Conservation (phyloP, 2,329 filamentous ascomycete genomes). For the Blumeria graminis region DNA sequence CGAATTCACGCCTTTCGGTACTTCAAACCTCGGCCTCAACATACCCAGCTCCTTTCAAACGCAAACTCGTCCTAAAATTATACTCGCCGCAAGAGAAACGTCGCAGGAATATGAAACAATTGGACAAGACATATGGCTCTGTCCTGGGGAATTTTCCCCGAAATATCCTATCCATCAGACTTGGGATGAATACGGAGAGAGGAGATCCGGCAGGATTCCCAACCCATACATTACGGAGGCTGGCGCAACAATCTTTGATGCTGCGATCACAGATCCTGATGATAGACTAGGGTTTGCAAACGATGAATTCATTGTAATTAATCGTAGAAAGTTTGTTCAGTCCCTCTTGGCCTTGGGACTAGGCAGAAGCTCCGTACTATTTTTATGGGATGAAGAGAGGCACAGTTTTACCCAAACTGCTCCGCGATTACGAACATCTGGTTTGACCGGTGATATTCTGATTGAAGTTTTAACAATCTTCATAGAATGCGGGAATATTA, state of each 20-base stretch:
- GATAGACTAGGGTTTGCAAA: constrained; percentile 20
- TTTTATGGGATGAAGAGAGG: constrained; percentile 30
- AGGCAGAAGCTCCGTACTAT: constrained; percentile 49
- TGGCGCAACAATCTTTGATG: constrained; percentile 40
- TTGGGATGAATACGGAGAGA: constrained; percentile 41
- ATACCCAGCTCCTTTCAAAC: background rate
- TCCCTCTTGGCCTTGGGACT: constrained; percentile 42
- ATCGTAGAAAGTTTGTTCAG: constrained; percentile 24
- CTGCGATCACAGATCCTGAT: constrained; percentile 23
- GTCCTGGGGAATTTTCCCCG: constrained; percentile 15
- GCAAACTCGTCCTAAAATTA: background rate
- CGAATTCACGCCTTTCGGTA: constrained; percentile 12
- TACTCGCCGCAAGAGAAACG: background rate
- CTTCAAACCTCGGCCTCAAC: constrained; percentile 10
- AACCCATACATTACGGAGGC: constrained; percentile 44
- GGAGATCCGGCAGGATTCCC: constrained; percentile 17
- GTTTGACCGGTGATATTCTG: constrained; percentile 25
- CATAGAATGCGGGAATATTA: constrained; percentile 16
- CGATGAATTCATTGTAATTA: constrained; percentile 20
- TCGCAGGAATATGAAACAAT: constrained; percentile 10
- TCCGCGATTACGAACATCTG: constrained; percentile 24
- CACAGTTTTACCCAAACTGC: constrained; percentile 27
- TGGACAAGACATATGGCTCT: constrained; percentile 23
- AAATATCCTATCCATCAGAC: constrained; percentile 25
- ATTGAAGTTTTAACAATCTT: constrained; percentile 19